Base-by-base conservation (phyloP, 2,329 filamentous ascomycete genomes). In the Pseudogymnoascus sp. region DNA sequence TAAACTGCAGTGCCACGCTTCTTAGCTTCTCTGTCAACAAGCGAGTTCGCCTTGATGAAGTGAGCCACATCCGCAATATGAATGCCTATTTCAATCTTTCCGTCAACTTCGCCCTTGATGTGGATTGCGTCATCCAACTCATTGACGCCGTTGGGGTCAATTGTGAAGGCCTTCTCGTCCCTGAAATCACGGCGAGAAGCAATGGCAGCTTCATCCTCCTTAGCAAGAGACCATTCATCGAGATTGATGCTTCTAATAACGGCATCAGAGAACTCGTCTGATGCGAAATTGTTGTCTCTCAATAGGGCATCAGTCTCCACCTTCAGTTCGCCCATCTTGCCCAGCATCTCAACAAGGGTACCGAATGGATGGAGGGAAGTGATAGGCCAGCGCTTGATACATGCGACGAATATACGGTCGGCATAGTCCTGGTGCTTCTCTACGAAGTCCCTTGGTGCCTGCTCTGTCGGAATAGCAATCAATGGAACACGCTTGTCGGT, bases 361-460 rank as follows among this genome's bases (percentile, higher is more conserved):
- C 94, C 94, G 71, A 99, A 99, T 33, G 94, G 94, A 78, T 99
- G 94, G 62, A 99, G 85, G n/a, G 94, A 99, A 28, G 94, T 99
- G 72, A 99, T 99, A 66, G 94, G 94, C 94, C 94, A 99, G 72
- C 94, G 87, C 84, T 99, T 99, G 78, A 99, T 99, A 79, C 92
- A 97, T 58, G 94, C 94, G 69, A 99, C 94, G 68, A 99, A 99
- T 71, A 99, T 99, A 71, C 92, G 89, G 77, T 96, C 95, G 63
- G 93, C 92, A 71, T 97, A 99, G 30, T 97, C 91, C 75, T 96
- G 91, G 75, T 99, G 94, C 76, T 94, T 96, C 80, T 99, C 94
- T 28, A 99, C 94, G 71, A 99, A 99, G 77, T 97, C 94, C 36
- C 92, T 89, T 19, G 94, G 94, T 7, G 94, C 94, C 77, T 99